Percentiles rank a stretch among this genome's conserved stretches.
These are phyloP conservation scores for Waltergamsia citrina DNA, from an alignment of 2,329 filamentous ascomycete species.

Conservation along the genomic window DNA sequence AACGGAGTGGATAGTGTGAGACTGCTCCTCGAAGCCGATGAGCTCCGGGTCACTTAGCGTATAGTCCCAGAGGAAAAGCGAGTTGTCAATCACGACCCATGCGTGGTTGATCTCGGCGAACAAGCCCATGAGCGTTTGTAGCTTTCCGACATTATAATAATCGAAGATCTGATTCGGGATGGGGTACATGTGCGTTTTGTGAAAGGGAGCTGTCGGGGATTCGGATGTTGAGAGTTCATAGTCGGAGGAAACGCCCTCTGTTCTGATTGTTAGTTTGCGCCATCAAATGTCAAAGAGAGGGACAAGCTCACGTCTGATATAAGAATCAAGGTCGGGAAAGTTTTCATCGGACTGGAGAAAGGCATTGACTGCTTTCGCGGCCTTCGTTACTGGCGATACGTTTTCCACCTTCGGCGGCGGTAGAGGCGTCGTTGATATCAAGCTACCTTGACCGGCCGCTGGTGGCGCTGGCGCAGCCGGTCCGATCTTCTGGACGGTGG, in stretches of 20 bases:
- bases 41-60: slow-evolving; percentile 85
- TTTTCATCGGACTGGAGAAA: slow-evolving; percentile 66
- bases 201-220: slow-evolving; percentile 77
- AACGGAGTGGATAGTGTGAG: slow-evolving; percentile 82
- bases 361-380: slow-evolving; percentile 74
- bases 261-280: slow-evolving; percentile 14
- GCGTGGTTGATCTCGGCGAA: slow-evolving; percentile 93
- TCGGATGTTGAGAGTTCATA: slow-evolving; percentile 69
- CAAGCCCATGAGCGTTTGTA: slow-evolving; percentile 88
- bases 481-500: neutral
- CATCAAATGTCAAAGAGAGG: neutral
- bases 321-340: slow-evolving; percentile 84
- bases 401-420: slow-evolving; percentile 22
- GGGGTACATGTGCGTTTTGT: slow-evolving; percentile 75
- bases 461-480: neutral
- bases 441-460: neutral
- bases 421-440: neutral
- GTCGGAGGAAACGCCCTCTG: slow-evolving; percentile 83
- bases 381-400: slow-evolving; percentile 65
- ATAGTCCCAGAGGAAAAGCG: slow-evolving; percentile 96
- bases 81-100: slow-evolving; percentile 93
- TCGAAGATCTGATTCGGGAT: slow-evolving; percentile 90
- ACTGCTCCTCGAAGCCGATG: slow-evolving; percentile 84
- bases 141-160: slow-evolving; percentile 79
- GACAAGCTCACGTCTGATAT: slow-evolving; percentile 67